Conservation (phyloP, 345 rosid genomes). For the Euphorbia lathyris region DNA sequence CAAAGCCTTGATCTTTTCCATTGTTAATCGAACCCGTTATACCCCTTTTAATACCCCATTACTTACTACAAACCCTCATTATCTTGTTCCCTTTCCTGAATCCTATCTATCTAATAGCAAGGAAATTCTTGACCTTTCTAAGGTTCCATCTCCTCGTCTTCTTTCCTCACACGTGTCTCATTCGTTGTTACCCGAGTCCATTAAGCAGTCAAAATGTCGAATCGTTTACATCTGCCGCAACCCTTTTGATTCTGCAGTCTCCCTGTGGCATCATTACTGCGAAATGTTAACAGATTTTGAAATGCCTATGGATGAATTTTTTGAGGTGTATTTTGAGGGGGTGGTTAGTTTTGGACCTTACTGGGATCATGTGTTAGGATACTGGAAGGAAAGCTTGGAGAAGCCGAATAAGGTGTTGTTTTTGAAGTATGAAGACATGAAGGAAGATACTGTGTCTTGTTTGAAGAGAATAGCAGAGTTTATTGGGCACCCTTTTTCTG, state of each 20-base stretch:
- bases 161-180: neutral
- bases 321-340: too few species aligned
- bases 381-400: constrained; percentile 32
- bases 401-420: constrained; percentile 26
- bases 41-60: neutral
- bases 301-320: too few species aligned
- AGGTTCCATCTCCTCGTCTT: too few species aligned
- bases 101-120: constrained; percentile 9
- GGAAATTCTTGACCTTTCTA: constrained; percentile 8
- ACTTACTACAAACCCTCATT: neutral
- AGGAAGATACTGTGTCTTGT: constrained; percentile 14
- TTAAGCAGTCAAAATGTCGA: constrained; percentile 6
- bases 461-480: constrained; percentile 26
- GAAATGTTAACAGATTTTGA: too few species aligned
- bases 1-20: neutral
- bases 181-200: constrained; percentile 3
- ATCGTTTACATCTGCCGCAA: constrained; percentile 9
- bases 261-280: too few species aligned
- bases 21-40: constrained; percentile 17
- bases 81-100: constrained; percentile 16
- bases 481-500: constrained; percentile 12
- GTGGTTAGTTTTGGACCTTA: constrained; percentile 11
- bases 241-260: neutral
- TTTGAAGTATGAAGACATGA: constrained; percentile 39
- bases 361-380: constrained; percentile 35